Base-by-base conservation (phyloP, 2,329 filamentous ascomycete genomes). In the Penicillium sp. region DNA sequence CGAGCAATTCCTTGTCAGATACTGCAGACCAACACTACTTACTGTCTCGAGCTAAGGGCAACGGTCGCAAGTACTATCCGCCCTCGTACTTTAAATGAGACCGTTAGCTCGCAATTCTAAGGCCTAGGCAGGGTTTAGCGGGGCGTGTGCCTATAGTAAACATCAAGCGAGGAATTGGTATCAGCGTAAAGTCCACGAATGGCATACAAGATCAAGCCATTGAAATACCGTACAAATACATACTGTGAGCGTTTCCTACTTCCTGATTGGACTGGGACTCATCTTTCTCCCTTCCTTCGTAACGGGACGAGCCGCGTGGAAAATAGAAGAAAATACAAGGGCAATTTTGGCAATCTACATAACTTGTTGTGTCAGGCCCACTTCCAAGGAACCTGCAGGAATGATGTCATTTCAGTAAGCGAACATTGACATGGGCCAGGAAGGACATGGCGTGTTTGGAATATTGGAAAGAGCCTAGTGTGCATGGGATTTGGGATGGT, bases 271-370 rank as follows among this genome's bases (percentile, higher is more conserved):
- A 8, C 13, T 23, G 13, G 3, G 6, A 7, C 13, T 24, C 6
- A 5, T 23, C 13, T 37, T 37, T 37, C 9, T 12, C 27, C 7
- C n/a, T 34, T n/a, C 7, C 32, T 17, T 13, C 23, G 40, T 40
- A 50, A 42, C 47, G 48, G 48, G 48, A 45, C 27, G 41, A 50
- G 48, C 48, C 41, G 48, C 26, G 40, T 39, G 40, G 20, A 9
- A 40, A 40, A 50, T 2, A 12, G n/a, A 23, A 7, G 12, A 8
- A 12, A 23, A 13, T 15, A 12, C 23, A 20, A 10, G 34, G 34
- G 1, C 33, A 10, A 20, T 36, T 21, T 17, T 36, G 20, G 34
- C 20, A 23, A 20, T 27, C 27, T 13, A 26, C 13, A 40, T 26
- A 6, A 15, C 6, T 45, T n/a, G 20, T 26, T 32, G 17, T 15